phyloP scores from a whole-genome alignment of 495 filamentous ascomycete species.

The Daldinia decipiens region DNA sequence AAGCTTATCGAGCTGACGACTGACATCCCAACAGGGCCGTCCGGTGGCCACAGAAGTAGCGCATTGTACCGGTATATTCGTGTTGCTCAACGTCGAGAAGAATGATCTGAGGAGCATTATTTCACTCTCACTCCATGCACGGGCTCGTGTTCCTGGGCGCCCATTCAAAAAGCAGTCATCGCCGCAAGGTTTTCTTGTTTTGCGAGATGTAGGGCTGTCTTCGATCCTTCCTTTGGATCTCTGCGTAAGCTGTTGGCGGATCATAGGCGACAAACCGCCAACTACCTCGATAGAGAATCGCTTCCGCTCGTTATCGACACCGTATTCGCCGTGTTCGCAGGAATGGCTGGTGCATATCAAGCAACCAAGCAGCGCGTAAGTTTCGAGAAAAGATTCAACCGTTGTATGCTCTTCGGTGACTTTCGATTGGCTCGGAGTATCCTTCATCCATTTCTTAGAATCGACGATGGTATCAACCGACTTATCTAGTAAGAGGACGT shows the following conservation, averaged over 20 bases:
- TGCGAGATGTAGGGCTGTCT: constrained; percentile 18
- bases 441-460: constrained; percentile 57
- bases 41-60: constrained; percentile 54
- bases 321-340: constrained; percentile 63
- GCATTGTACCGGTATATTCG: constrained; percentile 53
- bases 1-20: constrained; percentile 57
- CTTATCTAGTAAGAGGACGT: constrained; percentile 58
- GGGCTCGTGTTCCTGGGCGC: constrained; percentile 45
- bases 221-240: constrained; percentile 26
- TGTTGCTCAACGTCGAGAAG: constrained; percentile 52
- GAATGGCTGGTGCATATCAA: constrained; percentile 60
- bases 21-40: constrained; percentile 62
- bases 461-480: constrained; percentile 56
- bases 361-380: constrained; percentile 58
- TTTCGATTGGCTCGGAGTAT: constrained; percentile 51
- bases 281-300: constrained; percentile 55
- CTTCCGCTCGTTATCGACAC: constrained; percentile 56
- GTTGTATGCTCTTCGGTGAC: constrained; percentile 39
- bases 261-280: constrained; percentile 42
- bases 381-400: constrained; percentile 53
- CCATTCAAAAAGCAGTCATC: constrained; percentile 55
- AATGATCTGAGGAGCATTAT: constrained; percentile 51
- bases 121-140: constrained; percentile 55
- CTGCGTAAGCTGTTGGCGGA: constrained; percentile 42
- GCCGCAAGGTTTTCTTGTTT: constrained; percentile 46